A percentile compares a stretch with the other conserved stretches of the same genome.
Evolutionary conservation across 352 stramenopile species (phyloP).

Genomic region (Thraustochytrium sp.): DNA sequence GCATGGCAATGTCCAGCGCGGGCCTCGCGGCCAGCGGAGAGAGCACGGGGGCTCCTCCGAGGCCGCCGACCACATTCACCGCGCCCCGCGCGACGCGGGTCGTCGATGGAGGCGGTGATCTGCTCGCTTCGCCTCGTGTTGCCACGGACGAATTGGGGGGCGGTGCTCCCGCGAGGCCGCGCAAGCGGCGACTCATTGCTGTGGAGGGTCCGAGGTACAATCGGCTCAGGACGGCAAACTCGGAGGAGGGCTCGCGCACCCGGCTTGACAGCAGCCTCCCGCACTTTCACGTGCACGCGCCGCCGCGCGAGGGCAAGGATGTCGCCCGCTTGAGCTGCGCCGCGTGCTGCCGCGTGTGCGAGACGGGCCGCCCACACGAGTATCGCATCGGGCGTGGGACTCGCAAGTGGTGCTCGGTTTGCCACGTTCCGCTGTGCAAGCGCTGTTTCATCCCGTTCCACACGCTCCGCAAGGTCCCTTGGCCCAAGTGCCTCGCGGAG

Average conservation of each 20-base stretch:
- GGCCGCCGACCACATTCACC: no score
- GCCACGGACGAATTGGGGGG: no score
- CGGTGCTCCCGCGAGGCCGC: neutral
- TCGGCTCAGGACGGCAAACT: neutral
- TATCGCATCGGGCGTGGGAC: neutral
- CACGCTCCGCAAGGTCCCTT: neutral
- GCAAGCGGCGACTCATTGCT: neutral
- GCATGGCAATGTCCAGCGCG: no score
- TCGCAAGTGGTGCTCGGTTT: conserved; percentile 4
- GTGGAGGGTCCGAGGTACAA: conserved; percentile 8
- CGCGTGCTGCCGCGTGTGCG: neutral
- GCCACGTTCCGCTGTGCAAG: conserved; percentile 13
- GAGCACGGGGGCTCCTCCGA: no score
- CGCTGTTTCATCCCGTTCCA: neutral
- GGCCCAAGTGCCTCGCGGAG: neutral
- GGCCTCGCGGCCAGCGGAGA: no score
- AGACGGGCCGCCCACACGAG: neutral
- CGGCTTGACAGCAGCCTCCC: neutral
- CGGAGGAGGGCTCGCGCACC: neutral
- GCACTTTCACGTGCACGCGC: neutral
- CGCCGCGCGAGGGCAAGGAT: neutral
- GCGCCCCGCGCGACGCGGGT: no score
- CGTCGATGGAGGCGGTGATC: no score
- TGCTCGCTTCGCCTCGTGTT: no score
- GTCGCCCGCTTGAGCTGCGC: neutral